phyloP scores from a whole-genome alignment of 495 filamentous ascomycete species.

The Aspergillus egyptiacus region DNA sequence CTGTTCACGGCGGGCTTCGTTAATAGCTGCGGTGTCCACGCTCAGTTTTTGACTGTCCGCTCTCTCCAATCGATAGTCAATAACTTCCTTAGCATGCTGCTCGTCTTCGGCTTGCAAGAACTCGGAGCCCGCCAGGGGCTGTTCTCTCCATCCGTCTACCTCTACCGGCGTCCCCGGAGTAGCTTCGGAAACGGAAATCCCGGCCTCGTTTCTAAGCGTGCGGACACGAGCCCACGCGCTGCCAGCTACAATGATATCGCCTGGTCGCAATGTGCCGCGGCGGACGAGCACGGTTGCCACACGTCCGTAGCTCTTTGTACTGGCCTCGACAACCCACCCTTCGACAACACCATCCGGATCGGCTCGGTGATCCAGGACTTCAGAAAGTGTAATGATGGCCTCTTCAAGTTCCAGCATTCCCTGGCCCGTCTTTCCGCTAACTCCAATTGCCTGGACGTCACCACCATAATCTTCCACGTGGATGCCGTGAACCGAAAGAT shows the following conservation, averaged over 20 bases:
- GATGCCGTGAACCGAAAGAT: slow-evolving; percentile 77
- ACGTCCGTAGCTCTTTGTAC: slow-evolving; percentile 77
- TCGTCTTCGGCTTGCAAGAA: slow-evolving; percentile 78
- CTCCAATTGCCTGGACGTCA: slow-evolving; percentile 83
- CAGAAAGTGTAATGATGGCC: slow-evolving; percentile 71
- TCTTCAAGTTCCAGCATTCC: slow-evolving; percentile 93
- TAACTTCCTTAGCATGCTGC: slow-evolving; percentile 71
- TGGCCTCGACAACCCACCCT: slow-evolving; percentile 93
- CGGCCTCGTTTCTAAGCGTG: slow-evolving; percentile 78
- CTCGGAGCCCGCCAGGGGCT: slow-evolving; percentile 82
- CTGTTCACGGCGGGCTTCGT: slow-evolving; percentile 57
- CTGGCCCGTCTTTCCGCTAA: slow-evolving; percentile 88
- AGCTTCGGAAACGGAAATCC: slow-evolving; percentile 63
- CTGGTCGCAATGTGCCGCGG: slow-evolving; percentile 73
- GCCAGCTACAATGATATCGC: slow-evolving; percentile 85
- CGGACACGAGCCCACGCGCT: slow-evolving; percentile 78
- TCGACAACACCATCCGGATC: slow-evolving; percentile 72
- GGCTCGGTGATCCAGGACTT: slow-evolving; percentile 84
- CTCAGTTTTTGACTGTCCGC: slow-evolving; percentile 55
- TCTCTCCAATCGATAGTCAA: slow-evolving; percentile 64
- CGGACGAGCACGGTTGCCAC: slow-evolving; percentile 86
- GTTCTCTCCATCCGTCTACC: slow-evolving; percentile 89
- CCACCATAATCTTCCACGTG: slow-evolving; percentile 95
- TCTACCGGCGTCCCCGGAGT: slow-evolving; percentile 86
- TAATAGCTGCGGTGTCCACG: slow-evolving; percentile 70